Evolutionary conservation across 2,329 filamentous ascomycete genomes (phyloP), one percentile per base, ranked within the genome.

Genomic region (Pochonia chlamydosporia): DNA sequence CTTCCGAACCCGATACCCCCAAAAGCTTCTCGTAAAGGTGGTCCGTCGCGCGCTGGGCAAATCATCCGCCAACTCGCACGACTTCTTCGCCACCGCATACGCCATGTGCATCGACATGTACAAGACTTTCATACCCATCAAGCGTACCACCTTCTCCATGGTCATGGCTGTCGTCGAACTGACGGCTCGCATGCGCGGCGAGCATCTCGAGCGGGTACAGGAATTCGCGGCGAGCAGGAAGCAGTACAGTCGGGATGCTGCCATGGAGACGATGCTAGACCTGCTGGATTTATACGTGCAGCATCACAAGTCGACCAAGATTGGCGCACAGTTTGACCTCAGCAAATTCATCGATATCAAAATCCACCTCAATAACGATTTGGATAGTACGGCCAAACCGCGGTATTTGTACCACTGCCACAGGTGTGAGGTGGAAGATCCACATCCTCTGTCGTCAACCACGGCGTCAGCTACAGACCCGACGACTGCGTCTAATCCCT

Each of bases 241-340:
- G 54, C 68, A 73, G 49, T 74, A 74, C 33, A 67, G 63, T 9
- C 65, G 76, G 25, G 67, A 68, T 8, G 72, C 72, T 51, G 69
- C 80, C 24, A 63, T 77, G 70, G 92, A 97, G 74, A 92, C 89
- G 0, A 79, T 96, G 58, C 81, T 96, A 33, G 93, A 97, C 61
- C 75, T 96, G 0, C 77, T 97, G 23, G 92, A 99, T 60, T 78
- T 97, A 3, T 97, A 96, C 65, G 93, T 89, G 0, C 87, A 95
- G 60, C 85, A 95, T 61, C 81, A 82, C 46, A 79, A 81, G 54
- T 74, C 77, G 44, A 96, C 90, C 28, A 81, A 84, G 43, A 73
- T 96, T 18, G 91, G 90, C 6, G 73, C 78, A 14, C 72, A 79
- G 41, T 86, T 89, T 65, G 79, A 85, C 40, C 74, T 92, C 37